Percentiles rank a stretch among this genome's conserved stretches.
These are phyloP conservation scores for Penicillium sp. DNA, from an alignment of 2,329 filamentous ascomycete genomes.

Conservation along the genomic window DNA sequence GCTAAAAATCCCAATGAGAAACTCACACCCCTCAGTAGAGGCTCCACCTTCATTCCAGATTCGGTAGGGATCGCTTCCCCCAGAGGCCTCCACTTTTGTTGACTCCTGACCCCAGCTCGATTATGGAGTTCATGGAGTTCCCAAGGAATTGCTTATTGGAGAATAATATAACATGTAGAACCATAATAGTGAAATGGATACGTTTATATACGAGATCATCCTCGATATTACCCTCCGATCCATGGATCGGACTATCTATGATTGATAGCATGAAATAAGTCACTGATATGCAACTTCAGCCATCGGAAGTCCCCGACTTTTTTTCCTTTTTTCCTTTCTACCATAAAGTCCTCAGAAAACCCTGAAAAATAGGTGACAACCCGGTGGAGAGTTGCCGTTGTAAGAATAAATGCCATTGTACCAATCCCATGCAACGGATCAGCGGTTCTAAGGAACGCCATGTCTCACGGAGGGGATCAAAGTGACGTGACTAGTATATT, in stretches of 20 bases:
- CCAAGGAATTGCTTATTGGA: neutral
- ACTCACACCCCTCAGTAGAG: constrained; percentile 5
- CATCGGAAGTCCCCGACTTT: constrained; percentile 9
- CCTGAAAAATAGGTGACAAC: neutral
- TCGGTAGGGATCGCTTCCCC: constrained; percentile 20
- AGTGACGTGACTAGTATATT: neutral
- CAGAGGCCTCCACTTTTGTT: constrained; percentile 12
- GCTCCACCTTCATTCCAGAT: constrained; percentile 8
- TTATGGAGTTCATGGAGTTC: neutral
- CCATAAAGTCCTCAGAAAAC: neutral
- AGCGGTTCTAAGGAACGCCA: constrained; percentile 14
- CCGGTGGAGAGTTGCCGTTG: neutral
- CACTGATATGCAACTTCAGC: neutral
- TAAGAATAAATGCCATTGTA: constrained; percentile 8
- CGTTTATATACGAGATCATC: neutral
- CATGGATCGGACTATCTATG: neutral
- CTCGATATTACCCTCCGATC: neutral
- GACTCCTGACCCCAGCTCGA: constrained; percentile 12
- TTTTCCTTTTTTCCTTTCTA: neutral
- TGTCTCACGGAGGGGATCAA: constrained; percentile 11
- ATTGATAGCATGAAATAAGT: neutral
- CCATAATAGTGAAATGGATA: too few relatives aligned
- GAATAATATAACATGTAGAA: too few relatives aligned
- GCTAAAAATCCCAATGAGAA: neutral
- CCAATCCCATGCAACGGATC: constrained; percentile 4